Evolutionary conservation across 75 land plant species (phyloP), one percentile per base, ranked within the genome.

Genomic region (Selaginella moellendorffii): DNA sequence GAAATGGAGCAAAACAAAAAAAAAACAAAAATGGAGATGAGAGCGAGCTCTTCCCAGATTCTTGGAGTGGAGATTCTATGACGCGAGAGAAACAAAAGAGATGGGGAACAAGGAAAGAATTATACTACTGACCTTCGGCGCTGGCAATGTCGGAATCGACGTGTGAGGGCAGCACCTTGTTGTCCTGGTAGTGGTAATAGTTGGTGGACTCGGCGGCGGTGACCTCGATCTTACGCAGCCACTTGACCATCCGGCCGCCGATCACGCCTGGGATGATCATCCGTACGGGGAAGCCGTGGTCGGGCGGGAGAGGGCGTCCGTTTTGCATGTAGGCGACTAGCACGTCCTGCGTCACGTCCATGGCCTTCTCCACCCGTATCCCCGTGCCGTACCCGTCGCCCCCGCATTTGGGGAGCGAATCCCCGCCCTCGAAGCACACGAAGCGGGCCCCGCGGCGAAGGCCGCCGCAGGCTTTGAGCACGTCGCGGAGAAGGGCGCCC

Each of bases 171-270:
- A 56, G 19, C 18, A 56, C 24, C 60, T 24, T 20, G 60, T 56
- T 56, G 60, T 56, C 24, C 8, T 20, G 9, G 24, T 20, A 20
- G n/a, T 56, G 60, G 60, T 56, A 56, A 24, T 9, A 19, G 60
- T 56, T 56, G 60, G 8, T 24, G 5, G 60, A 56, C 19, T 56
- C 24, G 24, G 8, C 60, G 5, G 60, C 60, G n/a, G 24, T 56
- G 19, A 56, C 24, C 60, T 56, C 60, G 60, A 56, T 56, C 60
- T 56, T 56, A 5, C 24, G 5, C 19, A 56, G n/a, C 60, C 60
- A 56, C 24, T 56, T 56, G 19, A 56, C 60, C 20, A 24, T 20
- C 24, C 60, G 60, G 18, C 60, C 60, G 20, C 60, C 60, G 20
- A 24, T 24, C 24, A 56, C 8, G 9, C 60, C 60, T 19, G 60